Base-by-base conservation (phyloP, 345 rosid species). In the Brassica rapa region DNA sequence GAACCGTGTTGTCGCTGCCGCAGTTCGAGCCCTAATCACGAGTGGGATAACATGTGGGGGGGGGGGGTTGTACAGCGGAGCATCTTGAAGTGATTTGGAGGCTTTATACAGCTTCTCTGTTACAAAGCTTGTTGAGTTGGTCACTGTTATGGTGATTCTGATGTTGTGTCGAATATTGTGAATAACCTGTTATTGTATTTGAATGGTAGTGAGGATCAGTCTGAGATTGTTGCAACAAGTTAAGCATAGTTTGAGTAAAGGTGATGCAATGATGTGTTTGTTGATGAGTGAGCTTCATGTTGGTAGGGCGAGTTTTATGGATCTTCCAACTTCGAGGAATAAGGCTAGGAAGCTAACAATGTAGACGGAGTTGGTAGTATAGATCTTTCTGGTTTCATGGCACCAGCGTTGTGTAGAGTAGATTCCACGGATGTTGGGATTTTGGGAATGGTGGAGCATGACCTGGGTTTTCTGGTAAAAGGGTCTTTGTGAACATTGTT, bases 251-350 rank as follows among this genome's bases (percentile, higher is more conserved):
- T 84, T 94, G 93, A 91, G 92, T 73, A 89, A 86, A 87, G 94
- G 94, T 55, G 97, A 92, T 88, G 96, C 96, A 4, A 87, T 90
- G 97, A 90, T 93, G 98, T 93, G 97, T 83, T 89, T 91, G 84
- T 82, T 93, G 46, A 87, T 90, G 94, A 89, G 91, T 81, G 96
- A 94, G 82, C 93, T 94, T 30, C 90, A 94, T 81, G 91, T 94
- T 62, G 93, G 87, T 81, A 88, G 88, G 61, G 97, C 97, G 0
- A 87, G 86, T 77, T 62, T 77, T 6, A 73, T 92, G 76, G 91
- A 92, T 53, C 77, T 89, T 29, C 87, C 88, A 0, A 33, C 21
- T 19, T 19, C 21, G 21, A 19, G 21, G 30, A 27, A 27, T 27
- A 27, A 3, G 30, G 30, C 30, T 27, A 27, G 21, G 21, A 19